Evolutionary conservation across 192 early-diverging fungal genomes (phyloP), one percentile per base, ranked within the genome.

Genomic region (Backusella westeae): DNA sequence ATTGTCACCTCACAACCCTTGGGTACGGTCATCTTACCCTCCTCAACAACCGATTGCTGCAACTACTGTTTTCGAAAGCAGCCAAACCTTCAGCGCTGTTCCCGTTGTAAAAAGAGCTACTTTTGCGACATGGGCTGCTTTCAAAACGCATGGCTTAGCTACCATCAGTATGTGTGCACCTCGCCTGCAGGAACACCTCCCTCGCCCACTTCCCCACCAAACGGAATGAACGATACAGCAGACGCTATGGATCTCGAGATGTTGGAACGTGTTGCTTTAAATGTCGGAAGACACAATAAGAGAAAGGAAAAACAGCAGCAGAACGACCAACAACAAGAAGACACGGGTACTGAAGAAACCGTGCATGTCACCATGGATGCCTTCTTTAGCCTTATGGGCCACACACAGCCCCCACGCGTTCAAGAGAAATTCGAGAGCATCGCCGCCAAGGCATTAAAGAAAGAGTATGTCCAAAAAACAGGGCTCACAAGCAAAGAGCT

Each of bases 251-350:
- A 81, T 52, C 74, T 77, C 32, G 82, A 82, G 59, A 87, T 87
- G 86, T 76, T 87, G 10, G 83, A 87, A 72, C 82, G 81, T 68
- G 76, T 87, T 14, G 76, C 79, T 38, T 72, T 87, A 19, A 74
- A 80, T 52, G 75, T 82, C 35, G 77, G 78, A n/a, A 76, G 86
- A 15, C 78, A 84, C 32, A 59, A 56, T 5, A 71, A 77, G n/a
- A 69, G 75, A 42, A n/a, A 12, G 42, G 42, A 3, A 41, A 49
- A 70, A 15, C 29, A 39, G 39, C 72, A 53, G 34, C 63, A 19
- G 26, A 5, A 34, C 5, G 10, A 56, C 1, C 17, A 41, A 0
- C 19, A 39, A 65, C 14, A 15, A 4, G 49, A 34, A 32, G 32
- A 32, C 32, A 32, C 32, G 32, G 75, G 21, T 0, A 46, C 23